A percentile compares a stretch with the other conserved stretches of the same genome.
Conservation (phyloP, 1,284 basidiomycete genomes). For the Cutaneotrichosporon dermatis region DNA sequence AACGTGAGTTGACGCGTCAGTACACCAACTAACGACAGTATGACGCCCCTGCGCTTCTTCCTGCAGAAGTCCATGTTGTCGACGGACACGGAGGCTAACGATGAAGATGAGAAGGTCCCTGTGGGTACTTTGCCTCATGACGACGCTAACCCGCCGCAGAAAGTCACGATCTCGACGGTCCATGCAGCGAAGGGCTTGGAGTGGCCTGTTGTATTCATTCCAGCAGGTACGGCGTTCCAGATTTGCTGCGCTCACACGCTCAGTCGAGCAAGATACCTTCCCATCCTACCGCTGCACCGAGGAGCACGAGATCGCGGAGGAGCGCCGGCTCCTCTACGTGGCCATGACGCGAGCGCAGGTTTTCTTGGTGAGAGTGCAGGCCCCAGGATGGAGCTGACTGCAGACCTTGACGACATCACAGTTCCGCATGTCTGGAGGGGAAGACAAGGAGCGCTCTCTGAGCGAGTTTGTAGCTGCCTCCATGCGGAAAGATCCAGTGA, state of each 20-base stretch:
- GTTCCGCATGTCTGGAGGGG: conserved; percentile 43
- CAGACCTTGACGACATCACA: conserved; percentile 42
- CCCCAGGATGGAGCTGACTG: neutral
- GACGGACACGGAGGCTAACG: conserved; percentile 67
- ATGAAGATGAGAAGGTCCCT: conserved; percentile 50
- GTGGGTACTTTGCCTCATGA: neutral
- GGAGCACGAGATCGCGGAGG: conserved; percentile 70
- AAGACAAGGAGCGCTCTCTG: conserved; percentile 38
- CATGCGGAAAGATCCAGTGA: conserved; percentile 24
- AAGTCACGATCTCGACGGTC: conserved; percentile 81
- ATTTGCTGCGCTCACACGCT: neutral
- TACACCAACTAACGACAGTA: conserved; percentile 43
- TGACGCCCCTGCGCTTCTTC: conserved; percentile 70
- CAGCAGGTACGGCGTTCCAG: conserved; percentile 31
- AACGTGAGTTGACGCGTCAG: conserved; percentile 7
- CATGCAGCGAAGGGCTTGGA: conserved; percentile 89
- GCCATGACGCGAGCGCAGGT: conserved; percentile 83
- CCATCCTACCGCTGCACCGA: conserved; percentile 65
- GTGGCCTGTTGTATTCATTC: conserved; percentile 63
- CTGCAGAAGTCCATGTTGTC: conserved; percentile 79
- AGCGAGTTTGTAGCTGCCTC: conserved; percentile 41
- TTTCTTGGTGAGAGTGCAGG: conserved; percentile 52
- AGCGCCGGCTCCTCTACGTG: conserved; percentile 79
- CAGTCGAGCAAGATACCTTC: conserved; percentile 71
- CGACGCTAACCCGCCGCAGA: conserved; percentile 49